phyloP scores from a whole-genome alignment of 1,284 basidiomycete species.

The Chiua sp. region DNA sequence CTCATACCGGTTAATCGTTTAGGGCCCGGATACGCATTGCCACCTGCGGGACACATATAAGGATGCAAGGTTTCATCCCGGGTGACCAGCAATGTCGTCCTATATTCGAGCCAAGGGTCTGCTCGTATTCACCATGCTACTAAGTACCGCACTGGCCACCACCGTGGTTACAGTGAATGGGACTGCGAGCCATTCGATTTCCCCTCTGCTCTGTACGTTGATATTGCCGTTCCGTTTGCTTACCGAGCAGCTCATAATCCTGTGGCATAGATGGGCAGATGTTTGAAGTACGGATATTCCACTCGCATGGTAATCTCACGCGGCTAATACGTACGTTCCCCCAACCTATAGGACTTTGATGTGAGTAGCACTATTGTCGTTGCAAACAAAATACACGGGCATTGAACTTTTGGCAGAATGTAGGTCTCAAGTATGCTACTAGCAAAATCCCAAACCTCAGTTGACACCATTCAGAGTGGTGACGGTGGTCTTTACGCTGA shows the following conservation, averaged over 20 bases:
- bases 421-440: background rate
- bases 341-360: constrained; percentile 49
- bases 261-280: constrained; percentile 53
- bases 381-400: background rate
- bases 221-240: background rate
- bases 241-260: background rate
- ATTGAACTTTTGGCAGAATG: constrained; percentile 8
- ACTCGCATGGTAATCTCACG: background rate
- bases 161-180: constrained; percentile 49
- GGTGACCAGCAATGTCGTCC: constrained; percentile 11
- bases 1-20: no score
- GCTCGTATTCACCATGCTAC: constrained; percentile 3
- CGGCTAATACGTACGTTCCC: background rate
- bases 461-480: constrained; percentile 46
- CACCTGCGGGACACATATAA: no score
- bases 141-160: constrained; percentile 10
- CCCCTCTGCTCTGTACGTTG: constrained; percentile 53
- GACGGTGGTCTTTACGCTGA: constrained; percentile 64
- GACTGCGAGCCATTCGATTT: constrained; percentile 53
- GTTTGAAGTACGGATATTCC: constrained; percentile 49
- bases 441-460: background rate
- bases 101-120: background rate
- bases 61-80: no score
- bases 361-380: constrained; percentile 38
- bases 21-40: no score